Evolutionary conservation across 2,329 filamentous ascomycete species (phyloP).

Genomic region (Penicillium vulpinum): DNA sequence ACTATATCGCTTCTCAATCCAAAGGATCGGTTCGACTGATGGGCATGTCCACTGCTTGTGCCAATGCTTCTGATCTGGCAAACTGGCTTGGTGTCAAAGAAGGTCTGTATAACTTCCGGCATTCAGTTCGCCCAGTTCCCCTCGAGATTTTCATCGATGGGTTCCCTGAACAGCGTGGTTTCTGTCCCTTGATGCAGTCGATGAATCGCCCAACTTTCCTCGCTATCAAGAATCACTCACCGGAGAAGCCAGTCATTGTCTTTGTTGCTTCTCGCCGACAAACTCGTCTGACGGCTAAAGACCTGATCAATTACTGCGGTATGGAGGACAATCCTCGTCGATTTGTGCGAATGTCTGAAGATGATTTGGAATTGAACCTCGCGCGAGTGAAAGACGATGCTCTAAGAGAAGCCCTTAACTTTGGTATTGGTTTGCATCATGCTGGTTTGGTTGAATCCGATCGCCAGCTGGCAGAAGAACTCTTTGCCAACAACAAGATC

Average conservation of each 20-base stretch:
- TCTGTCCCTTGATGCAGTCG: slow-evolving; percentile 96
- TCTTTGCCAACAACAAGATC: slow-evolving; percentile 97
- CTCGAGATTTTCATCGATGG: slow-evolving; percentile 97
- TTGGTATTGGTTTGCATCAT: slow-evolving; percentile 95
- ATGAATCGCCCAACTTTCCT: slow-evolving; percentile 98
- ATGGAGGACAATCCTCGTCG: slow-evolving; percentile 97
- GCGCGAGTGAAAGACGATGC: slow-evolving; percentile 88
- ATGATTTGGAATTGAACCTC: slow-evolving; percentile 87
- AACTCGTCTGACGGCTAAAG: slow-evolving; percentile 90
- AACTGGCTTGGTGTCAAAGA: slow-evolving; percentile 98
- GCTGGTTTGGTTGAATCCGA: slow-evolving; percentile 95
- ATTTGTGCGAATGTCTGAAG: slow-evolving; percentile 92
- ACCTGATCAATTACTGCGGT: slow-evolving; percentile 94
- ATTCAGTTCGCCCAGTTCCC: slow-evolving; percentile 94
- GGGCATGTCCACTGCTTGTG: slow-evolving; percentile 99
- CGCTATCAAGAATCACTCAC: slow-evolving; percentile 94
- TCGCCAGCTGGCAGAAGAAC: slow-evolving; percentile 84
- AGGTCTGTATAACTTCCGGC: slow-evolving; percentile 93
- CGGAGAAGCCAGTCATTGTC: slow-evolving; percentile 95
- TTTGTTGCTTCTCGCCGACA: slow-evolving; percentile 95
- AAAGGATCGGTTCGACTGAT: slow-evolving; percentile 85
- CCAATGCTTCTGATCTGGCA: slow-evolving; percentile 87
- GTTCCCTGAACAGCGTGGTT: slow-evolving; percentile 90
- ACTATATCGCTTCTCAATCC: slow-evolving; percentile 94
- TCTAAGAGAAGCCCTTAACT: slow-evolving; percentile 88